Percentiles rank a stretch among this genome's conserved stretches.
Conservation (phyloP, 106 monocot genomes). For the Acorus gramineus region DNA sequence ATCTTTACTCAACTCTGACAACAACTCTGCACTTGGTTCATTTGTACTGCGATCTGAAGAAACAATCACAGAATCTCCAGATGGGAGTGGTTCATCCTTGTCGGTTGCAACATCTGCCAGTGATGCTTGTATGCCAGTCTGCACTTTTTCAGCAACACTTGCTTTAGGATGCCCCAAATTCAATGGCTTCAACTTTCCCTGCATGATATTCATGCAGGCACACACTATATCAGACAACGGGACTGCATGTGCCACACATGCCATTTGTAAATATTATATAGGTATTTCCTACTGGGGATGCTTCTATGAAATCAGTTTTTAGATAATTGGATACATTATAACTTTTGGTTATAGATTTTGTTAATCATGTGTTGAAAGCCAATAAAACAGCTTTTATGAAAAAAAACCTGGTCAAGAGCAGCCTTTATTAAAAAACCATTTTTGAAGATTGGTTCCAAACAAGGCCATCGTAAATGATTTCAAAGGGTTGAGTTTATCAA, state of each 20-base stretch:
- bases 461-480: no score
- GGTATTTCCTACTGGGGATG: no score
- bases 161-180: conserved; percentile 11
- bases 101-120: conserved; percentile 17
- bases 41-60: conserved; percentile 2
- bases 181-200: conserved; percentile 35
- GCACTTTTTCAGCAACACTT: conserved; percentile 12
- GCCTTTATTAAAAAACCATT: no score
- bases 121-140: conserved; percentile 18
- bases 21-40: conserved; percentile 12
- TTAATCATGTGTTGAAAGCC: no score
- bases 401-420: no score
- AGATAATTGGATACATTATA: no score
- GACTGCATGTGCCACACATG: background rate
- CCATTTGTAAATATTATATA: no score
- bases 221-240: background rate
- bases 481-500: no score
- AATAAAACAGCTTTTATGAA: no score
- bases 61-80: conserved; percentile 13
- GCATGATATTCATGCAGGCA: background rate
- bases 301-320: no score
- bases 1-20: conserved; percentile 18
- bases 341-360: no score
- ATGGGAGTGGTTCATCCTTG: conserved; percentile 17
- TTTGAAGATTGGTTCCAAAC: no score